These are phyloP conservation scores for Annulohypoxylon truncatum DNA, from an alignment of 2,329 filamentous ascomycete genomes.

Conservation along the genomic window DNA sequence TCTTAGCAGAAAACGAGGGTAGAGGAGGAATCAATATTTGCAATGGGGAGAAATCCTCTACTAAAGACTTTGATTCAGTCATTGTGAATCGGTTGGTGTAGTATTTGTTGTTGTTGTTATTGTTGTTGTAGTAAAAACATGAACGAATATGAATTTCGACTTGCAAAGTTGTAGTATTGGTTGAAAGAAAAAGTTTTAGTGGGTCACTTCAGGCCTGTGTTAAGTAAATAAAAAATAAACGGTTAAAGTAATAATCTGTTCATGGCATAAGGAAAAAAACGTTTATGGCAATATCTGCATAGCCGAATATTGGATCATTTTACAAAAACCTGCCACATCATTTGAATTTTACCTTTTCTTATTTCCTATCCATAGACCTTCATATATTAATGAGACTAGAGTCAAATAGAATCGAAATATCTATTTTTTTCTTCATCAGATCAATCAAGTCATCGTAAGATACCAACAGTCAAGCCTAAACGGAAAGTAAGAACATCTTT, in stretches of 20 bases:
- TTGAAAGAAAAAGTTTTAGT: slow-evolving; percentile 24
- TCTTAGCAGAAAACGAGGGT: slow-evolving; percentile 70
- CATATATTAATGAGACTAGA: background rate
- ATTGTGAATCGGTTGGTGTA: slow-evolving; percentile 43
- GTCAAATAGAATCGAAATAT: background rate
- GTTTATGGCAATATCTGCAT: background rate
- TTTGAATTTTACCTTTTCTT: background rate
- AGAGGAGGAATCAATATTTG: slow-evolving; percentile 73
- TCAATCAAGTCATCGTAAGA: background rate
- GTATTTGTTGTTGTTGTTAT: background rate
- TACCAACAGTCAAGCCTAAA: background rate
- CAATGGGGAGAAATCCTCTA: slow-evolving; percentile 74
- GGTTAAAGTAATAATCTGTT: background rate
- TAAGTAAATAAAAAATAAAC: background rate
- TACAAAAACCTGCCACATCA: background rate
- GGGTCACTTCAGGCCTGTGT: slow-evolving; percentile 2
- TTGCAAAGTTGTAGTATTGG: slow-evolving; percentile 8
- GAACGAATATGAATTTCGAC: slow-evolving; percentile 2
- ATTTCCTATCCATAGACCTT: background rate
- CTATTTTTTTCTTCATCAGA: background rate
- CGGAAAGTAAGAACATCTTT: background rate
- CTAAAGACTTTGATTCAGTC: slow-evolving; percentile 56
- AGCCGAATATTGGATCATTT: background rate
- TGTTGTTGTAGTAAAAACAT: background rate
- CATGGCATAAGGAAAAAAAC: no score